Evolutionary conservation across 1,284 basidiomycete genomes (phyloP), one percentile per base, ranked within the genome.

Genomic region (Pyrrhoderma noxium): DNA sequence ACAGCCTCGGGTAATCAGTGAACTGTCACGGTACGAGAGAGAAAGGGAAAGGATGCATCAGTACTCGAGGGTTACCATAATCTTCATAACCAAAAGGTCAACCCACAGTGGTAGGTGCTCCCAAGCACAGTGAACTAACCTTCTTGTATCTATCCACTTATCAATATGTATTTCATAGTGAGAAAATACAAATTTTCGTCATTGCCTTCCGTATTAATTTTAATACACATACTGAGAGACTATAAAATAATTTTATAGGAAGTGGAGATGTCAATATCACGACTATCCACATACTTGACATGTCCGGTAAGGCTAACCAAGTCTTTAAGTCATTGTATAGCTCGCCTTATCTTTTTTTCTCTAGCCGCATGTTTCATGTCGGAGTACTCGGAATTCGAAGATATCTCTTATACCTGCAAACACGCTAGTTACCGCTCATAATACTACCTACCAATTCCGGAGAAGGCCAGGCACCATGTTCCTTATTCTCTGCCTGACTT

Each of bases 401-500:
- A n/a, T 11, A 13, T 44, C 18, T 41, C 23, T 13, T n/a, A 36
- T 23, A 35, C 16, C 8, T 36, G 22, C 4, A 53, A 49, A 22
- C 36, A 55, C 25, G 43, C 47, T 19, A 36, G 48, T 35, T 57
- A 58, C 43, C 25, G 57, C 4, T 27, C 42, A 19, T 44, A 45
- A 16, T 51, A 52, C 25, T 58, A 58, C 47, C 45, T 58, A 8
- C 53, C 38, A 13, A 41, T 49, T 25, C 40, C 57, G n/a, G 49
- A 41, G 34, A 40, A 47, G 19, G 57, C 51, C 5, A 53, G 57
- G 2, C 47, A 40, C 27, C 56, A 58, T 41, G 49, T 51, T 18
- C 45, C 57, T 31, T 48, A 57, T 45, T 50, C 49, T 9, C 45
- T 58, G 11, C 57, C 56, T 14, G 57, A 58, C 49, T 58, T 58